A percentile compares a stretch with the other conserved stretches of the same genome.
These are phyloP conservation scores for Persicaria maculosa DNA, from an alignment of 148 eudicot species.

Conservation along the genomic window DNA sequence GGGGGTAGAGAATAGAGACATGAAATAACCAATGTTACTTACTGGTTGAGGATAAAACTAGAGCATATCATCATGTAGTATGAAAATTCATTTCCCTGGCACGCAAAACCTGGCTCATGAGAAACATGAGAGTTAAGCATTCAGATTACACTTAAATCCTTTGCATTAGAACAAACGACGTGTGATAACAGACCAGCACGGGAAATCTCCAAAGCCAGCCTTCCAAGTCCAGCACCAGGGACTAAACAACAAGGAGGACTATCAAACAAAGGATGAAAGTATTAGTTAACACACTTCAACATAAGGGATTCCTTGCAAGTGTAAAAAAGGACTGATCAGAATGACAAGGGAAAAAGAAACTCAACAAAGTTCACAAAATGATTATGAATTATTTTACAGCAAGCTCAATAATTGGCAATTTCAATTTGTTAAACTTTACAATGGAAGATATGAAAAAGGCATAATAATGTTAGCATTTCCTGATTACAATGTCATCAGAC, in stretches of 20 bases:
- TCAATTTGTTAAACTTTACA: too few relatives aligned
- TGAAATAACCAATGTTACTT: slow-evolving; percentile 22
- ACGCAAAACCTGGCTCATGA: slow-evolving; percentile 52
- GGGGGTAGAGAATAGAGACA: neutral
- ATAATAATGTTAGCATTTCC: too few relatives aligned
- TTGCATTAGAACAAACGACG: slow-evolving; percentile 1
- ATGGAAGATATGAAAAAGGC: too few relatives aligned
- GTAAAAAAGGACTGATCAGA: neutral
- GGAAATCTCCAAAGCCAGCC: slow-evolving; percentile 96
- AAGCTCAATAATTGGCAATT: too few relatives aligned
- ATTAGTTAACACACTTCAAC: neutral
- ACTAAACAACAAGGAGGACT: slow-evolving; percentile 94
- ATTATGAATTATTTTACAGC: too few relatives aligned
- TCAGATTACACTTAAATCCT: slow-evolving; percentile 7
- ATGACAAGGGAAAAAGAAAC: neutral
- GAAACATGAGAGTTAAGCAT: slow-evolving; percentile 17
- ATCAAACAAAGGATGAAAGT: slow-evolving; percentile 12
- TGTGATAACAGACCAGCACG: slow-evolving; percentile 51
- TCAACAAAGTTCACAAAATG: too few relatives aligned
- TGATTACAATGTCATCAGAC: too few relatives aligned
- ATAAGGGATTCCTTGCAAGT: neutral
- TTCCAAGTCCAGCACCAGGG: slow-evolving; percentile 99
- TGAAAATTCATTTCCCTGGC: slow-evolving; percentile 96
- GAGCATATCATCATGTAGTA: slow-evolving; percentile 99
- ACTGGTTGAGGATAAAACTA: slow-evolving; percentile 90